Base-by-base conservation (phyloP, 352 stramenopile species). In the Globisporangium heterothallicum region DNA sequence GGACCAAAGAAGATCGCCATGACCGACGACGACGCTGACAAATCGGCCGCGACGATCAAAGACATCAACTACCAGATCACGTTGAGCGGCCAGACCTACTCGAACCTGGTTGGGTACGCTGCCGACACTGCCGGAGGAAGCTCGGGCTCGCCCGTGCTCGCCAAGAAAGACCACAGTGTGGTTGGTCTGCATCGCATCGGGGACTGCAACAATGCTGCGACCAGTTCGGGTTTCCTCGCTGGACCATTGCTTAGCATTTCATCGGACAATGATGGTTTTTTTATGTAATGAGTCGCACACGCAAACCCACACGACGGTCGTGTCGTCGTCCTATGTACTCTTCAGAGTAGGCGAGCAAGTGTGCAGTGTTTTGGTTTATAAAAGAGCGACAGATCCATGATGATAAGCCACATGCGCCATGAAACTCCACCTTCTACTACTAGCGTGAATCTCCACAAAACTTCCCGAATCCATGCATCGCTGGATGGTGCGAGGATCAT, bases 1-100 rank as follows among this genome's bases (percentile, higher is more conserved):
- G 72, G 80, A 10, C 65, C 74, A 6, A 86, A 84, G 56, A 72
- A 73, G 30, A 84, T 88, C 40, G 72, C 74, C 24, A 82, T 68
- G 59, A 67, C 59, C 46, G 65, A 77, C 53, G 68, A 74, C 34
- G 71, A 86, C 43, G 60, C 32, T 19, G 54, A 63, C 38, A 64
- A 58, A 24, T 41, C 43, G 18, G 50, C 74, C 22, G 70, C 60
- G 24, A 67, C 63, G 13, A 59, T 74, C 51, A 73, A 68, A 50
- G 45, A 67, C 10, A 57, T 55, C 30, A 66, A 77, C 55, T 61
- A 63, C 18, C 59, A 56, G 0, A 53, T 80, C 4, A 52, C 64
- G 16, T 62, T 86, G 21, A 58, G 51, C 42, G 54, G 47, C 40
- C 56, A 51, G 13, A 53, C 24, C 12, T 67, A 66, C 50, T 53